A percentile compares a stretch with the other conserved stretches of the same genome.
Conservation (phyloP, 352 stramenopile genomes). For the Phytophthora europaea region DNA sequence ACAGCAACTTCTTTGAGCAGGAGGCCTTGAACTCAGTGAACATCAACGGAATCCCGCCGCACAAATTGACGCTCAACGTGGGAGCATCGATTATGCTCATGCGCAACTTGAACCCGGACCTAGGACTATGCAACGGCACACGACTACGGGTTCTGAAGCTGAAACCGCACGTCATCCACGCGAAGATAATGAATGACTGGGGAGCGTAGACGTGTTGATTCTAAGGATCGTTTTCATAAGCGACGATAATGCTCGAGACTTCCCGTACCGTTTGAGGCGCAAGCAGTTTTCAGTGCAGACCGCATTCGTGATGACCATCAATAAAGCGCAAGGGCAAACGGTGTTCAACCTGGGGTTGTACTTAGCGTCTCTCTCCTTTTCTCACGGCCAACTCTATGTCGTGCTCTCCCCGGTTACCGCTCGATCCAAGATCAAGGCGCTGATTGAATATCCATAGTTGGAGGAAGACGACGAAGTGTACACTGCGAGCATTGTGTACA, state of each 20-base stretch:
- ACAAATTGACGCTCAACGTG: conserved; percentile 37
- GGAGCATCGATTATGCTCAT: conserved; percentile 37
- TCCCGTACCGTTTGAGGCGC: no score
- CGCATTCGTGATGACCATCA: no score
- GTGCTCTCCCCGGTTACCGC: conserved; percentile 8
- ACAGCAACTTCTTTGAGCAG: conserved; percentile 32
- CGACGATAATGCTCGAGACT: no score
- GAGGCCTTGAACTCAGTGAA: conserved; percentile 23
- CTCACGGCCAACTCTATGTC: conserved; percentile 28
- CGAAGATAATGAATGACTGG: no score
- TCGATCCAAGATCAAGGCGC: conserved; percentile 24
- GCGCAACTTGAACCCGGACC: conserved; percentile 38
- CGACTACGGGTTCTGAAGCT: no score
- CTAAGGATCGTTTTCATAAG: no score
- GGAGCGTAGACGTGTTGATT: no score
- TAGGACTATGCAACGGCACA: conserved; percentile 13
- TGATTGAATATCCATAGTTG: conserved; percentile 22
- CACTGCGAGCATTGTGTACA: conserved; percentile 27
- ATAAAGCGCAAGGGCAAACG: conserved; percentile 19
- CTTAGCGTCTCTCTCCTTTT: conserved; percentile 35
- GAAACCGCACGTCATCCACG: no score
- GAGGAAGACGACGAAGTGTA: conserved; percentile 21
- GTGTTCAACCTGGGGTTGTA: conserved; percentile 41
- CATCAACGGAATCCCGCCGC: conserved; percentile 37
- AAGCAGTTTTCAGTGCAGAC: no score